Conservation (phyloP, 306 rosid genomes). For the Spatholobus suberectus region DNA sequence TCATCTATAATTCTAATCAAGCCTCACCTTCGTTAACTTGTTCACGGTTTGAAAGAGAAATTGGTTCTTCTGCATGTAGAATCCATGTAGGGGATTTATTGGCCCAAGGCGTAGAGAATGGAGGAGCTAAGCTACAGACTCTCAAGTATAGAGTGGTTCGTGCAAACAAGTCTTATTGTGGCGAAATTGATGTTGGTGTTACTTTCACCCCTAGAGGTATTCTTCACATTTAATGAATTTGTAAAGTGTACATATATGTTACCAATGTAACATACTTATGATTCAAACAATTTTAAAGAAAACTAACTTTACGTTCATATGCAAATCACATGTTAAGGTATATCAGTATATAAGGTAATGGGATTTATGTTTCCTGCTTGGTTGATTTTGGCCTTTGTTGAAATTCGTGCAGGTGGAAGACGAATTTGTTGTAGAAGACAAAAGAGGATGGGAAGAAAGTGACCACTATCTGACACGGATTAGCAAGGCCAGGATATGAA, state of each 20-base stretch:
- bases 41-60: neutral
- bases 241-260: neutral
- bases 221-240: neutral
- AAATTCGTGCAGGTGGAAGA: slow-evolving; percentile 54
- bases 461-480: slow-evolving; percentile 6
- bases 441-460: slow-evolving; percentile 81
- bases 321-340: neutral
- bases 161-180: slow-evolving; percentile 52
- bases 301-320: neutral
- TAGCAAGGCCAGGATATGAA: neutral
- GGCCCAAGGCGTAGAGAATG: slow-evolving; percentile 61
- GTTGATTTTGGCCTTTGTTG: slow-evolving; percentile 33
- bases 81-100: slow-evolving; percentile 58
- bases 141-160: slow-evolving; percentile 62
- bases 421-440: slow-evolving; percentile 43
- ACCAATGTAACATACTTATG: neutral
- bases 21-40: neutral
- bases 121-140: slow-evolving; percentile 56
- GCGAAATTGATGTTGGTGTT: slow-evolving; percentile 71
- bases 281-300: neutral
- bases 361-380: neutral
- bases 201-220: slow-evolving; percentile 62
- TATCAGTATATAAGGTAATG: neutral
- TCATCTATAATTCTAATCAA: neutral
- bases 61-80: neutral